Conservation (phyloP, 2,329 filamentous ascomycete genomes). For the Pseudogymnoascus sp. region DNA sequence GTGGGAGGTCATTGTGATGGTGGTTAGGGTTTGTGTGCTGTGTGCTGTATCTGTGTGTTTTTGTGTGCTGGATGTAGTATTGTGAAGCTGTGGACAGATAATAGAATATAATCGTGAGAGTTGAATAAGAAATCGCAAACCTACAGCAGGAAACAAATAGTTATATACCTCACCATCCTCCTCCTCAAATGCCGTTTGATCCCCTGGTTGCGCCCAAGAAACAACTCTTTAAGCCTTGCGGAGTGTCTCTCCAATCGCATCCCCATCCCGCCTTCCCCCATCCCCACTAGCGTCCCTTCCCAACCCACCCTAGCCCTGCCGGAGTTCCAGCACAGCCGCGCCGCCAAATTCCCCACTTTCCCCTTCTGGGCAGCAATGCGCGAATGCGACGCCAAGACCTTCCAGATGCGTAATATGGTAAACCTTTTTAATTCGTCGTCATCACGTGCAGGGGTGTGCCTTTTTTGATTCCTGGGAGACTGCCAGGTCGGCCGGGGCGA, state of each 20-base stretch:
- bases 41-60: neutral
- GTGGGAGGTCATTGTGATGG: neutral
- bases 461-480: no score
- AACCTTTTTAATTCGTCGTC: no score
- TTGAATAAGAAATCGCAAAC: neutral
- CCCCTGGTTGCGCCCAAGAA: no score
- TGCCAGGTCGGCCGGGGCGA: no score
- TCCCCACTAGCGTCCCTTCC: neutral
- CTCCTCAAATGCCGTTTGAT: neutral
- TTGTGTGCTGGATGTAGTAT: neutral
- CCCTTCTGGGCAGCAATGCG: no score
- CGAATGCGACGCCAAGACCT: no score
- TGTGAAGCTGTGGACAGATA: neutral
- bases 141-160: neutral
- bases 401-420: no score
- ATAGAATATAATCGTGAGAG: neutral
- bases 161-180: neutral
- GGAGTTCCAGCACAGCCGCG: no score
- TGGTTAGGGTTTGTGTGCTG: neutral
- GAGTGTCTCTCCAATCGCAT: neutral
- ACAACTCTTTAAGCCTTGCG: neutral
- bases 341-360: no score
- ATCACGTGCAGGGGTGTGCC: no score
- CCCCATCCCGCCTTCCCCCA: neutral
- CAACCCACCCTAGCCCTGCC: neutral